Evolutionary conservation across 2,329 filamentous ascomycete genomes (phyloP).

Genomic region (Colletotrichum tamarilloi): DNA sequence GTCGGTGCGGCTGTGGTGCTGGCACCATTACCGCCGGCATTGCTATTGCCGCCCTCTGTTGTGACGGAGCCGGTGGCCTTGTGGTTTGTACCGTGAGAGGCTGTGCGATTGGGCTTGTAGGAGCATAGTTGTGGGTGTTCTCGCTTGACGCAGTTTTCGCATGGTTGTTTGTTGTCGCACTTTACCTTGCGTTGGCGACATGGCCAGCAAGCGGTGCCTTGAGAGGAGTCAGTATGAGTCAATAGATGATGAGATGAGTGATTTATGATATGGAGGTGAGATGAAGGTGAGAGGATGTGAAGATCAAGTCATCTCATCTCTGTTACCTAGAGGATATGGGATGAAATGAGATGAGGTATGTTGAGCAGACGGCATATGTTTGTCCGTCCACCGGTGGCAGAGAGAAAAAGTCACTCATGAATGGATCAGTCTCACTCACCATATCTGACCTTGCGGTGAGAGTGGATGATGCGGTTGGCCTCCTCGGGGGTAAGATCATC

Average conservation of each 20-base stretch:
- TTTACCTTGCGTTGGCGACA: slow-evolving; percentile 76
- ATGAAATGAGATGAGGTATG: not conserved
- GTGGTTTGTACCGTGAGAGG: slow-evolving; percentile 40
- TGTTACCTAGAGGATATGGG: not conserved
- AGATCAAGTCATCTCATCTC: not conserved
- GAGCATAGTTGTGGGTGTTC: slow-evolving; percentile 74
- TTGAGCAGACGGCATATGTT: not conserved
- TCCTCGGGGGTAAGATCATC: slow-evolving; percentile 73
- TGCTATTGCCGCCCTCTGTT: slow-evolving; percentile 36
- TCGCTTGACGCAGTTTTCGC: slow-evolving; percentile 75
- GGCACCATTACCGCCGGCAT: slow-evolving; percentile 1
- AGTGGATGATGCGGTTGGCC: slow-evolving; percentile 75
- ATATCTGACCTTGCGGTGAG: slow-evolving; percentile 75
- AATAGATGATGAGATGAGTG: not conserved
- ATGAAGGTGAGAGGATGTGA: not conserved
- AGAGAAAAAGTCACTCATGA: not conserved
- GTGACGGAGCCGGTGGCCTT: slow-evolving; percentile 42
- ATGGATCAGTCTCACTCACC: slow-evolving; percentile 56
- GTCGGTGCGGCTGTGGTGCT: not conserved
- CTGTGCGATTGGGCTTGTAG: slow-evolving; percentile 71
- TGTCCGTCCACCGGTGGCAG: not conserved
- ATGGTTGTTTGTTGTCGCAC: slow-evolving; percentile 76
- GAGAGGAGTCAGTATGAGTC: not conserved
- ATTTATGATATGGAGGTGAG: not conserved
- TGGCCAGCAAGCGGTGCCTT: slow-evolving; percentile 73